Base-by-base conservation (phyloP, 169 alveolate species). In the Cryptosporidium xiaoi region DNA sequence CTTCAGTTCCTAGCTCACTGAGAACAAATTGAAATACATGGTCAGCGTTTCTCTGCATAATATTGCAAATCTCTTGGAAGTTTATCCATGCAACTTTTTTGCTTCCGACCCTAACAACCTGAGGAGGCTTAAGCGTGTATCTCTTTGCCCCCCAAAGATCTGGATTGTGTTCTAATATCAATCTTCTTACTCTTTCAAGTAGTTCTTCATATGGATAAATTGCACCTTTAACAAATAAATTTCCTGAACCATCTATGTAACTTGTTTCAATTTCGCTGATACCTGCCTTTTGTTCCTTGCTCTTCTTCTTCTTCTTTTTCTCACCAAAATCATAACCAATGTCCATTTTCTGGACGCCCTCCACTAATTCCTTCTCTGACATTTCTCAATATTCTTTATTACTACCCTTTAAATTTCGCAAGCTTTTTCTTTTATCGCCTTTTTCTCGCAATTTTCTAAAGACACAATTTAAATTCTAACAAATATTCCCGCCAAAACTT, bases 31-130 rank as follows among this genome's bases (percentile, higher is more conserved):
- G 97, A 64, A 93, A 92, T n/a, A 96, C 97, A 90, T 97, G 99
- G 83, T 97, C 99, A 71, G 92, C 93, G 65, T 93, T 94, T 48
- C 99, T 90, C 64, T 95, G 95, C 98, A 96, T 95, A 48, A 95
- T 93, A 27, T 85, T 84, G 85, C 97, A 94, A 64, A 97, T 95
- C 67, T 94, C 99, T 51, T 94, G 95, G 92, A 96, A 97, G 93
- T 97, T 97, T 66, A 94, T 93, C 98, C 99, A 96, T 16, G 97
- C 97, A 1, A 96, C 97, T 92, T 96, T 97, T 92, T 96, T 97
- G n/a, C 98, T 94, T 33, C 99, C 99, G 2, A 96, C 97, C 18
- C 97, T 92, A n/a, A 95, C 98, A 40, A 97, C 97, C 68, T 96
- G 96, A 5, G 99, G 99, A 8, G 98, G 97, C 71, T 92, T 93